Percentiles rank a stretch among this genome's conserved stretches.
Conservation (phyloP, 495 filamentous ascomycete genomes). For the Pseudomonodictys pantanalensis region DNA sequence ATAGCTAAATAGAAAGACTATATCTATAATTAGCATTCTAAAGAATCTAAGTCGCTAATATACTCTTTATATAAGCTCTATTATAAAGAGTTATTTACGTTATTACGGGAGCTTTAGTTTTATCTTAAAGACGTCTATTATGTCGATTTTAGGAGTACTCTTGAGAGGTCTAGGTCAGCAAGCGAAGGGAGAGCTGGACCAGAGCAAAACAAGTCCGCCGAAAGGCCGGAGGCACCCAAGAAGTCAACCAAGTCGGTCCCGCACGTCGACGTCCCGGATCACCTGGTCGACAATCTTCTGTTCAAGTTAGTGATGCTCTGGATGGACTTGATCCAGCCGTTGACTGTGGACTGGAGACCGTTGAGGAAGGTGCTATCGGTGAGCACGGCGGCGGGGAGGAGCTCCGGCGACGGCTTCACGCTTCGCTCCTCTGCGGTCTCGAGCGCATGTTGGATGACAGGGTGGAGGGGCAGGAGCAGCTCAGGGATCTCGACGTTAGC, state of each 20-base stretch:
- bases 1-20: conserved; percentile 6
- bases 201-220: too few species aligned
- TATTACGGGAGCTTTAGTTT: conserved; percentile 9
- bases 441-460: conserved; percentile 78
- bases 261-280: too few species aligned
- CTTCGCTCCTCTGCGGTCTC: conserved; percentile 65
- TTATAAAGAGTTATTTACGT: conserved; percentile 11
- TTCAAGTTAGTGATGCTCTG: conserved; percentile 98
- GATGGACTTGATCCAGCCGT: conserved; percentile 97
- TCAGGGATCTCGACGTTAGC: conserved; percentile 98
- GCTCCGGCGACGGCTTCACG: conserved; percentile 66
- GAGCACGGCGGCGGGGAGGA: conserved; percentile 68
- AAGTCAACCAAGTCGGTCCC: too few species aligned
- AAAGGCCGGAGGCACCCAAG: too few species aligned
- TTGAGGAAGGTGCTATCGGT: conserved; percentile 89
- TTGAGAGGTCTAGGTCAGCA: conserved; percentile 2
- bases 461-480: conserved; percentile 77
- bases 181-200: conserved; percentile 1
- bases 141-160: conserved; percentile 7
- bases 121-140: conserved; percentile 12
- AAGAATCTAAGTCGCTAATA: conserved; percentile 10
- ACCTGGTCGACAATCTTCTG: too few species aligned
- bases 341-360: conserved; percentile 86
- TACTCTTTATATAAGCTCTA: conserved; percentile 6
- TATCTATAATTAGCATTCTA: conserved; percentile 14